Evolutionary conservation across 306 rosid genomes (phyloP), one percentile per base, ranked within the genome.

Genomic region (Medicago ruthenica): DNA sequence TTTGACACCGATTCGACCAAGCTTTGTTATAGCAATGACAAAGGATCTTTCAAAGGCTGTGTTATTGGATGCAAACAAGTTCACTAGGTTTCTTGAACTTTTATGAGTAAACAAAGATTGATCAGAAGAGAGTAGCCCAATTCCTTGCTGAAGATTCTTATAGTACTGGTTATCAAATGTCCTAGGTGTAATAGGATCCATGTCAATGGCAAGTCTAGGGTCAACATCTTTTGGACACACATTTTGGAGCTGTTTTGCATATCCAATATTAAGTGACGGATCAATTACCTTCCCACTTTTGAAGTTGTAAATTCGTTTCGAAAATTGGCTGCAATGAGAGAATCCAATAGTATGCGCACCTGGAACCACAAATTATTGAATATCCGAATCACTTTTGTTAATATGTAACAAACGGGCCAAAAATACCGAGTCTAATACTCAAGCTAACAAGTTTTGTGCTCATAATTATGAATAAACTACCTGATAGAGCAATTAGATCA

Each of bases 301-400:
- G 95, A 88, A 94, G 55, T 41, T 81, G 85, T 90, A 78, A 20
- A 94, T 65, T 62, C 97, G 61, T 66, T 84, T 83, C 21, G 73
- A 63, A 76, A 91, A 81, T 60, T 81, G 76, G 70, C 16, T 76
- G 88, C 98, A 94, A 72, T 89, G 97, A 16, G 97, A 82, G 77
- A 88, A 89, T 14, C 98, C 98, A 51, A 91, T 85, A 6, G 98
- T 90, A 68, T 94, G 98, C 59, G 97, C 97, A 41, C 97, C 98
- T 93, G 73, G 47, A 42, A 61, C 8, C 42, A 61, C 16, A 80
- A 50, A 50, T 50, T n/a, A 50, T n/a, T 50, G 20, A 50, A 50
- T 50, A 15, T 2, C 20, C n/a, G 2, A 50, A 50, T 50, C 55
- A 50, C 9, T 48, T 48, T 15, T 45, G 6, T 15, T 44, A 0